Evolutionary conservation across 495 filamentous ascomycete genomes (phyloP), one percentile per base, ranked within the genome.

Genomic region (Staphylotrichum longicolle): DNA sequence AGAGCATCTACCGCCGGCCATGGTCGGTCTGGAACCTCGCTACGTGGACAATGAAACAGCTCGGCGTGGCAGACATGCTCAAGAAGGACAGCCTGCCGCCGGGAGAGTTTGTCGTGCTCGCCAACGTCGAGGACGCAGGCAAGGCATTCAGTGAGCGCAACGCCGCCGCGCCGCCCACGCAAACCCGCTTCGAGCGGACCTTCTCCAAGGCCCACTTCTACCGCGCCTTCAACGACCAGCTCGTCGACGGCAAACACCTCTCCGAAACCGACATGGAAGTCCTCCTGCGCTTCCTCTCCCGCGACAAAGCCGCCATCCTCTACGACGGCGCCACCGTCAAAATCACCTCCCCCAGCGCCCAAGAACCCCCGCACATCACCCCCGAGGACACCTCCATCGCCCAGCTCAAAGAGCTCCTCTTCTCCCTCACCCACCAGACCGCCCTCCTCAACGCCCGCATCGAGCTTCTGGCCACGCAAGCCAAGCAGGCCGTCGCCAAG

Each of bases 311-410:
- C 15, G 71, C 79, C 35, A 75, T 91, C 48, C 77, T 81, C 48
- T 89, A 86, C 72, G 86, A 92, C 67, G 84, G 85, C 8, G 64
- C 84, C 72, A 93, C 84, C 0, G 83, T 97, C 67, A 93, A 89
- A 71, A 89, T 98, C 73, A 84, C 80, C 64, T 4, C 46, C 30
- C 39, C 49, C 30, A 8, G 6, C 15, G 8, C 20, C 37, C 33
- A 80, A 20, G 72, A 77, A 6, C 42, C 68, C 5, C 66, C 77
- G 15, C 54, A 34, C 4, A 87, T 96, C 50, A 88, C 88, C 4
- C 71, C 83, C 33, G 83, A 93, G 64, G 95, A 98, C 74, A 80
- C 77, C 7, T 88, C 90, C 0, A 89, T 97, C 58, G 91, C 91
- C 2, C 86, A 85, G 37, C 82, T 96, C 39, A 91, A 87, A 66